Percentiles rank a stretch among this genome's conserved stretches.
Evolutionary conservation across 176 grass and related monocot species (phyloP).

Genomic region (Phoenix dactylifera): DNA sequence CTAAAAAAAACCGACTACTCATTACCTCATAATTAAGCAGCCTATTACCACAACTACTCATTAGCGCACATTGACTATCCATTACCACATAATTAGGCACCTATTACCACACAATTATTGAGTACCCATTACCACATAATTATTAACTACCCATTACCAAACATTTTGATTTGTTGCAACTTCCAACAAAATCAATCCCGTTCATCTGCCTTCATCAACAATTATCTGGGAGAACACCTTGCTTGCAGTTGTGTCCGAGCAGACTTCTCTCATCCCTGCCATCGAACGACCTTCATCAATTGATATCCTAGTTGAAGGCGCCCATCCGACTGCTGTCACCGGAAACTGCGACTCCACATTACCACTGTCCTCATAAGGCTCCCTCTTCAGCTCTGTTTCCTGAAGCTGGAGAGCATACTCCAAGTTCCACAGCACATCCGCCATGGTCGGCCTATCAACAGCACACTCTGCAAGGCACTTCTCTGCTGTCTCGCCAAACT

Average conservation of each 20-base stretch:
- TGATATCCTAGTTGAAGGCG: too few relatives aligned
- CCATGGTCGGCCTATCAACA: background rate
- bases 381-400: conserved; percentile 9
- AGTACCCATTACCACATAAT: too few relatives aligned
- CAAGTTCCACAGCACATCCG: conserved; percentile 6
- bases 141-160: too few relatives aligned
- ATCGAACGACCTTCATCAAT: too few relatives aligned
- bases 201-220: conserved; percentile 3
- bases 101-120: too few relatives aligned
- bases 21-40: too few relatives aligned
- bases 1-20: too few relatives aligned
- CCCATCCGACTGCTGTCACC: background rate
- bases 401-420: conserved; percentile 17
- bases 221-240: conserved; percentile 2
- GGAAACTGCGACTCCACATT: background rate
- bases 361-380: conserved; percentile 6
- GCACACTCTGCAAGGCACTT: conserved; percentile 3
- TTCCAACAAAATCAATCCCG: too few relatives aligned
- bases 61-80: too few relatives aligned
- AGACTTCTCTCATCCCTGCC: background rate
- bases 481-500: conserved; percentile 12
- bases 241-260: background rate
- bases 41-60: too few relatives aligned
- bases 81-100: too few relatives aligned
- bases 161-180: too few relatives aligned